Conservation (phyloP, 1,284 basidiomycete genomes). For the Moesziomyces globuligerus region DNA sequence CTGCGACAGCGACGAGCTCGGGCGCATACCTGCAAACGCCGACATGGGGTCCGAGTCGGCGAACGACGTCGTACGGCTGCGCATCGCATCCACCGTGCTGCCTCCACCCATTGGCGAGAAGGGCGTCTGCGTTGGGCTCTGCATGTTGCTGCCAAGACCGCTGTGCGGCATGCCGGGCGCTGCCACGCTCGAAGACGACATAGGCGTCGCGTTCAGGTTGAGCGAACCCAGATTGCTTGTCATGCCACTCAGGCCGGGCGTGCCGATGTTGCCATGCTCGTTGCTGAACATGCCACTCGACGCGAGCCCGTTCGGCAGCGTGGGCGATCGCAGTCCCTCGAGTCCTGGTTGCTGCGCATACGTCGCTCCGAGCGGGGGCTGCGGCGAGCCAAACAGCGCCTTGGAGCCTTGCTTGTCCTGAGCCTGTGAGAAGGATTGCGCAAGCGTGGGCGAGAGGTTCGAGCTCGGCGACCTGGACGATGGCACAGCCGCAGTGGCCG, state of each 20-base stretch:
- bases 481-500: slow-evolving; percentile 11
- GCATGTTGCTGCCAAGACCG: slow-evolving; percentile 18
- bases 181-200: slow-evolving; percentile 18
- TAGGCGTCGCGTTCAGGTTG: slow-evolving; percentile 40
- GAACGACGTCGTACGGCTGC: slow-evolving; percentile 42
- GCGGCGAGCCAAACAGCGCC: slow-evolving; percentile 7
- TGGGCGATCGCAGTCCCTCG: slow-evolving; percentile 46
- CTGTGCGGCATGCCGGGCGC: slow-evolving; percentile 20
- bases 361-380: slow-evolving; percentile 14
- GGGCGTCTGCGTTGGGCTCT: slow-evolving; percentile 39
- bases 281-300: slow-evolving; percentile 24
- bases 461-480: slow-evolving; percentile 25
- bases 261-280: slow-evolving; percentile 32
- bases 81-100: slow-evolving; percentile 25
- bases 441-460: slow-evolving; percentile 32
- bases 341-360: slow-evolving; percentile 41
- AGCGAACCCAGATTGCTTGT: slow-evolving; percentile 50
- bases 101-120: slow-evolving; percentile 43
- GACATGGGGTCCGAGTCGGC: slow-evolving; percentile 46
- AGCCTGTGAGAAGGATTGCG: slow-evolving; percentile 18
- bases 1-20: slow-evolving; percentile 46
- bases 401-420: slow-evolving; percentile 31
- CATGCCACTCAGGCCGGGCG: slow-evolving; percentile 33
- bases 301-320: slow-evolving; percentile 44
- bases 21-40: slow-evolving; percentile 39